phyloP scores from a whole-genome alignment of 176 grass and related monocot genomes.

The Carex cristatella region DNA sequence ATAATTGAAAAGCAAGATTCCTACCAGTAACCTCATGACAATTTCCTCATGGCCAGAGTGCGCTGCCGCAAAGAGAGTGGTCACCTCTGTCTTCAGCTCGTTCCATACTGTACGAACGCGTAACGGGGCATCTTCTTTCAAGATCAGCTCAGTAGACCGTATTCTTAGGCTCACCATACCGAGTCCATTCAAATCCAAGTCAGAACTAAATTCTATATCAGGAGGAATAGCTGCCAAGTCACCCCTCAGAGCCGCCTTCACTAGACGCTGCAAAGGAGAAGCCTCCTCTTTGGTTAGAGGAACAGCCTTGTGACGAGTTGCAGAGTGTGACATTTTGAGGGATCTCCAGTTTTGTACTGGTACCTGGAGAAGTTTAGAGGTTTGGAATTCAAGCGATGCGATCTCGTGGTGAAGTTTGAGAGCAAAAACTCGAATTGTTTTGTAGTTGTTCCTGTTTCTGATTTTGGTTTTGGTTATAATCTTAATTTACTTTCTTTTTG shows the following conservation, averaged over 20 bases:
- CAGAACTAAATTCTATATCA: background rate
- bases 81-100: constrained; percentile 4
- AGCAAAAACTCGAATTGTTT: background rate
- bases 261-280: background rate
- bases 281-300: constrained; percentile 2
- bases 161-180: constrained; percentile 5
- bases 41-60: background rate
- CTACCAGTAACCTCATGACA: constrained; percentile 10
- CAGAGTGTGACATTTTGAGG: background rate
- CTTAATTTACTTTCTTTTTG: background rate
- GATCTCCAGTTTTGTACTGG: too few relatives aligned
- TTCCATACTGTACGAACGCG: constrained; percentile 9
- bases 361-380: background rate
- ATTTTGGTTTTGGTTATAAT: background rate
- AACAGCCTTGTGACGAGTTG: background rate
- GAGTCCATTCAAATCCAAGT: constrained; percentile 13
- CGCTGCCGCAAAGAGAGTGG: constrained; percentile 14
- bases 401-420: background rate
- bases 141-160: background rate
- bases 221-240: background rate
- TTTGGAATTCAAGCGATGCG: background rate
- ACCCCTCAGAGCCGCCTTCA: constrained; percentile 6
- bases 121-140: constrained; percentile 15
- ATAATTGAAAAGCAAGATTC: background rate
- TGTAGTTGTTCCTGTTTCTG: background rate